Base-by-base conservation (phyloP, 2,329 filamentous ascomycete species). In the Cladosporium colombiae region DNA sequence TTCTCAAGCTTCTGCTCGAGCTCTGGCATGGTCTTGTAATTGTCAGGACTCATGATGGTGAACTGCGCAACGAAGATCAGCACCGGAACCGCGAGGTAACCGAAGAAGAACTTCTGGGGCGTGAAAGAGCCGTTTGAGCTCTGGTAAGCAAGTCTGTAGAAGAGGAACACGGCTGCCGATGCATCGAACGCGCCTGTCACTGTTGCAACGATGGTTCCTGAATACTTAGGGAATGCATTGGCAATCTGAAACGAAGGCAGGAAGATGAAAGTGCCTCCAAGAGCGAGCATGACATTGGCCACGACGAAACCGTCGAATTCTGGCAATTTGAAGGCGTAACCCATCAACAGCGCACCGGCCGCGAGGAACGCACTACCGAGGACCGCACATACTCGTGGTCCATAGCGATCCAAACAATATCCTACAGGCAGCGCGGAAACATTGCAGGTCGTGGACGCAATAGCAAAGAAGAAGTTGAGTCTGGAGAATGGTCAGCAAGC, bases 381-480 rank as follows among this genome's bases (percentile, higher is more conserved):
- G 40, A 92, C 81, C 2, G 90, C 89, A 73, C 90, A 91, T 3
- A 91, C 84, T 57, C 91, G 86, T 14, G 93, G 93, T 0, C 93
- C 93, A 74, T 87, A 93, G 69, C 88, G 84, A 77, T 97, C 93
- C 27, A 97, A 84, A 53, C 96, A 89, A 1, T 91, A 91, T 53
- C 93, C 93, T 14, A 96, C 88, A 1, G 92, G 91, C 8, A 97
- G 83, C 3, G 93, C 92, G 31, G 88, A 91, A 16, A 96, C 89
- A 74, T 97, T 97, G 62, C 92, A 95, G 1, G 87, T 91, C 13
- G 96, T 92, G 14, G 92, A 92, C 14, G 93, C 93, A 60, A 93
- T 85, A 7, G 92, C 95, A 81, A 97, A 97, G 90, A 96, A 96
- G 70, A 96, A 82, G 76, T 97, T 97, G 62, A 97, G 84, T 68